Evolutionary conservation across 164 flowering plant genomes (phyloP), one percentile per base, ranked within the genome.

Genomic region (Macadamia integrifolia): DNA sequence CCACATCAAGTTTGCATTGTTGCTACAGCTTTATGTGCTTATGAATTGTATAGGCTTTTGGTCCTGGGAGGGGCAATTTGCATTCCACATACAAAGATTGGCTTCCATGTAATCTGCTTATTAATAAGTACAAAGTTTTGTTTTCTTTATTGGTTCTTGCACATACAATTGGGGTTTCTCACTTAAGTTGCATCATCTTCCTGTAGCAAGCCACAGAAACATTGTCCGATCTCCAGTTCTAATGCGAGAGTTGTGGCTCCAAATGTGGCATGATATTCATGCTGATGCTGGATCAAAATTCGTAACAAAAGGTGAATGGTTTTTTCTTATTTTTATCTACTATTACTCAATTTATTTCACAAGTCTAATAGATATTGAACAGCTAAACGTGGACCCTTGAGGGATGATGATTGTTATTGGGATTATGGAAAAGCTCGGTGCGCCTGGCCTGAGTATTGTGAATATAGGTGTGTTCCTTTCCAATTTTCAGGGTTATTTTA

Each of bases 401-500:
- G 98, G 79, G 76, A 94, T 74, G 95, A 82, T 14, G 97, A 94
- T 78, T 94, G 98, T 71, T 94, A 87, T 52, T 94, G 98, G 98
- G 98, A 94, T 71, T 94, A 94, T 77, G 97, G 91, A 49, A 94
- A 92, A 81, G 98, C 98, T 81, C 86, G 98, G 14, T 94, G 98
- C 72, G 97, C 97, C 42, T 90, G 89, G 95, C 74, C 95, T 48
- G 93, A 90, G 43, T 80, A 88, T 69, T 94, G 98, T 78, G 98
- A 90, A 87, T 94, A 94, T 65, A 90, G 98, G 98, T 35, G 40
- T 5, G 3, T 35, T 35, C 40, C 40, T 35, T 35, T 35, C 40
- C 40, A 2, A 35, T 2, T 35, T 35, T 35, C 40, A 35, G 40
- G 5, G 5, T 94, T 13, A 17, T 31, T 29, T 56, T 52, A 64